Base-by-base conservation (phyloP, 2,329 filamentous ascomycete genomes). In the Chrysosporium queenslandicum region DNA sequence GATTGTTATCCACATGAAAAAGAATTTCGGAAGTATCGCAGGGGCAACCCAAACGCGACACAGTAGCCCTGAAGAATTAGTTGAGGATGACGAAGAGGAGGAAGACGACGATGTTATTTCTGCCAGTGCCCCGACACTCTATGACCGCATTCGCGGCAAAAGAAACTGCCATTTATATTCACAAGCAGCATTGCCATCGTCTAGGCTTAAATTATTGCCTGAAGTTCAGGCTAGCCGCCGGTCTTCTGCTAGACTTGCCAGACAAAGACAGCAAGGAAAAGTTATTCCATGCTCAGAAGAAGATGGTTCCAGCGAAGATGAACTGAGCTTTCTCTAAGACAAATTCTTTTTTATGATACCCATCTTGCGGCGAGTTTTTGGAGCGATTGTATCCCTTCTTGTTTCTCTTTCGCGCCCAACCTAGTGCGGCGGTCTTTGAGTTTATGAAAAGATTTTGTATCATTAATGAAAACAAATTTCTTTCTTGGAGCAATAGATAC, bases 291-390 rank as follows among this genome's bases (percentile, higher is more conserved):
- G 46, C 14, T 49, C 42, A 1, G 30, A 53, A 18, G 12, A 23
- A 21, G 21, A 42, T 12, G 25, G 29, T 23, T 53, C 49, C 11
- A 55, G 53, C 46, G 55, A 57, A 4, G 55, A 57, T 27, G 55
- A 57, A 46, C 34, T 57, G 40, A 57, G 55, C 43, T 53, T 57
- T 50, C 30, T 52, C 8, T 55, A 32, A 51, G n/a, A n/a, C n/a
- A n/a, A n/a, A n/a, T 11, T 21, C 29, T 34, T 14, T 23, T 30
- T 32, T 18, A 14, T 48, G 14, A 32, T 42, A n/a, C 16, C 18
- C 27, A 21, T 41, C 34, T 34, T 25, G 25, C 16, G 9, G 20
- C 20, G 11, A 7, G 3, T 45, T 21, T 34, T 23, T 11, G 25
- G 25, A 20, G 41, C 25, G 20, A 21, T 20, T 23, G 37, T 23